Percentiles rank a stretch among this genome's conserved stretches.
Conservation (phyloP, 2,329 filamentous ascomycete species). For the Arthroderma uncinatum region DNA sequence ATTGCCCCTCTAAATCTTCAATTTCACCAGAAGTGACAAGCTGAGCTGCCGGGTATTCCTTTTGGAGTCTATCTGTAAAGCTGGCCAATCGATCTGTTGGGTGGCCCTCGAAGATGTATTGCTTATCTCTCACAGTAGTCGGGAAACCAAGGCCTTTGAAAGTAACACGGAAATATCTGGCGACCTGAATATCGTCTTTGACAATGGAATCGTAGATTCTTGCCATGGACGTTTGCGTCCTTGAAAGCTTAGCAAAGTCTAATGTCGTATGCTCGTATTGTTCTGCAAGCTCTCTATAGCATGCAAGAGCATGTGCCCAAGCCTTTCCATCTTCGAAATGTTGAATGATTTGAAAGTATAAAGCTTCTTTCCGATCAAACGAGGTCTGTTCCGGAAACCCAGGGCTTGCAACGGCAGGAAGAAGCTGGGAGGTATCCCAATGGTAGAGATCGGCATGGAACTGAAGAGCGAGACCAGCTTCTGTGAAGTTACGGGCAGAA, state of each 20-base stretch:
- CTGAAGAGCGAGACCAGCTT: slow-evolving; percentile 78
- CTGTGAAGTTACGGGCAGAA: slow-evolving; percentile 64
- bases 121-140: slow-evolving; percentile 67
- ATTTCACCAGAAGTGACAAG: slow-evolving; percentile 59
- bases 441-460: slow-evolving; percentile 88
- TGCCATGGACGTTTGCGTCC: slow-evolving; percentile 80
- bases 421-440: slow-evolving; percentile 64
- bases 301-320: slow-evolving; percentile 77
- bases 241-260: slow-evolving; percentile 83
- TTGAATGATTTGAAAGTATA: slow-evolving; percentile 93
- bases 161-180: slow-evolving; percentile 82
- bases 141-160: slow-evolving; percentile 89
- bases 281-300: slow-evolving; percentile 80
- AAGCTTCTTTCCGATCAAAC: slow-evolving; percentile 82
- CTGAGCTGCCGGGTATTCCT: slow-evolving; percentile 76
- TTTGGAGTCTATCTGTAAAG: slow-evolving; percentile 86
- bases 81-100: slow-evolving; percentile 63
- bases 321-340: slow-evolving; percentile 89
- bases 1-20: slow-evolving; percentile 83
- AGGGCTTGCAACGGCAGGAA: slow-evolving; percentile 59
- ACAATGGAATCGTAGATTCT: slow-evolving; percentile 81
- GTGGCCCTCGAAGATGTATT: slow-evolving; percentile 80
- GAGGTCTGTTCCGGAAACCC: slow-evolving; percentile 70
- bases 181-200: slow-evolving; percentile 64
- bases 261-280: slow-evolving; percentile 86